Evolutionary conservation across 2,329 filamentous ascomycete species (phyloP).

Genomic region (Lecanicillium sp.): DNA sequence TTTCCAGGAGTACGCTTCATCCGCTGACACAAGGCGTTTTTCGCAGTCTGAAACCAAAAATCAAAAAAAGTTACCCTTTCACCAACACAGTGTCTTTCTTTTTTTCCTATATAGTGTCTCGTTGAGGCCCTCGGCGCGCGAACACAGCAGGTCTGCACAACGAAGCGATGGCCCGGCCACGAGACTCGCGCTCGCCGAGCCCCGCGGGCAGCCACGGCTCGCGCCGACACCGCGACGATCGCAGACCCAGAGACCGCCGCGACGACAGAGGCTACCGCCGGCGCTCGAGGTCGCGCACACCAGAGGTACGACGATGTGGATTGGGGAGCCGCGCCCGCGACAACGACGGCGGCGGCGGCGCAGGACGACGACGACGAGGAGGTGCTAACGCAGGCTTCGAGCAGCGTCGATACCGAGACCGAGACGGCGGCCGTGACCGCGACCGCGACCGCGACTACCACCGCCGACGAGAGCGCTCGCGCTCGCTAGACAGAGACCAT

Average conservation of each 20-base stretch:
- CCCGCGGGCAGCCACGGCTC: conserved; percentile 80
- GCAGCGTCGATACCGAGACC: conserved; percentile 56
- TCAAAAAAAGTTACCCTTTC: conserved; percentile 9
- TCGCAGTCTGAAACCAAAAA: no score
- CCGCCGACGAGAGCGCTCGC: conserved; percentile 61
- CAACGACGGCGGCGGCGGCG: no score
- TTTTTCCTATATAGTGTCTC: conserved; percentile 7
- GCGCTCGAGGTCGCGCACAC: conserved; percentile 56
- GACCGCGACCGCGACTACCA: conserved; percentile 53
- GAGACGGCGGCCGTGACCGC: conserved; percentile 42
- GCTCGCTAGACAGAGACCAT: conserved; percentile 55
- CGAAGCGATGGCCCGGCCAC: conserved; percentile 57
- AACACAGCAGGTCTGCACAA: conserved; percentile 2
- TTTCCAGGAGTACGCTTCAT: conserved; percentile 9
- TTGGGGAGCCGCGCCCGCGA: no score
- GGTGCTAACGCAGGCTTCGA: conserved; percentile 34
- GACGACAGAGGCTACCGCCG: conserved; percentile 47
- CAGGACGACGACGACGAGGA: conserved; percentile 18
- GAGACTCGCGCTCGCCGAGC: conserved; percentile 81
- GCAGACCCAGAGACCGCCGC: conserved; percentile 48
- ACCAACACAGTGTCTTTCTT: conserved; percentile 10
- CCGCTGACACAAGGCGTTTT: conserved; percentile 10
- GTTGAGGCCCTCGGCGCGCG: conserved; percentile 1
- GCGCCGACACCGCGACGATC: conserved; percentile 58
- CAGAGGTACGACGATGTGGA: no score